phyloP scores from a whole-genome alignment of 352 stramenopile genomes.

The Globisporangium ultimum region DNA sequence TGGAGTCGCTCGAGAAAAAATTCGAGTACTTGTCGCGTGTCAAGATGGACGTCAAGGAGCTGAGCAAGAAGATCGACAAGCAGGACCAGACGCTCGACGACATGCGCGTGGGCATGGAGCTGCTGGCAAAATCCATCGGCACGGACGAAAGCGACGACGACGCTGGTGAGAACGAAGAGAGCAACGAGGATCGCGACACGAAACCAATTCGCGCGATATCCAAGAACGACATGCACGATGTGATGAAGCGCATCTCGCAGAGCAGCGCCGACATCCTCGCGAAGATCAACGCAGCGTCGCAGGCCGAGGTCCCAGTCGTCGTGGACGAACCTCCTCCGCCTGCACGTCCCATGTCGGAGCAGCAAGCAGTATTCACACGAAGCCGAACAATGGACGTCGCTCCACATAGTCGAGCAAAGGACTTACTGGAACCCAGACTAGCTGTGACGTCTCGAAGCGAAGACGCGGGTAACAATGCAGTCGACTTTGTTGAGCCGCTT shows the following conservation, averaged over 20 bases:
- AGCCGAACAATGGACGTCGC: slow-evolving; percentile 4
- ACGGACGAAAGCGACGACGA: slow-evolving; percentile 51
- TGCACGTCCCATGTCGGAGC: not conserved
- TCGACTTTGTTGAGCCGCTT: not conserved
- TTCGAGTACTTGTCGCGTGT: slow-evolving; percentile 68
- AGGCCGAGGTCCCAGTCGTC: too few relatives aligned
- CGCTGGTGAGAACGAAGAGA: slow-evolving; percentile 3
- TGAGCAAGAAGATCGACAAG: slow-evolving; percentile 46
- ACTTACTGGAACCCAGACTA: not conserved
- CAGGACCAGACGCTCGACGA: slow-evolving; percentile 64
- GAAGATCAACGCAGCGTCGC: slow-evolving; percentile 12
- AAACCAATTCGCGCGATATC: not conserved
- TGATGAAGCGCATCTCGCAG: slow-evolving; percentile 14
- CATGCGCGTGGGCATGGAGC: slow-evolving; percentile 48
- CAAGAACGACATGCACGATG: slow-evolving; percentile 5
- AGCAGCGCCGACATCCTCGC: slow-evolving; percentile 13
- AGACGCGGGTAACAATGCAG: not conserved
- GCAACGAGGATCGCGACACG: not conserved
- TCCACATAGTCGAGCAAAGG: not conserved
- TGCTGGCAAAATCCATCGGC: slow-evolving; percentile 62
- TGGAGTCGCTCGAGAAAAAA: slow-evolving; percentile 68
- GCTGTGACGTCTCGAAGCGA: not conserved
- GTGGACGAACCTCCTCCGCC: too few relatives aligned
- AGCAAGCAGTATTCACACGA: slow-evolving; percentile 1
- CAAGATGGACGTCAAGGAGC: slow-evolving; percentile 75